Percentiles rank a stretch among this genome's conserved stretches.
phyloP scores from a whole-genome alignment of 1,139 yeast genomes.

The Yamadazyma pseudoaaseri region DNA sequence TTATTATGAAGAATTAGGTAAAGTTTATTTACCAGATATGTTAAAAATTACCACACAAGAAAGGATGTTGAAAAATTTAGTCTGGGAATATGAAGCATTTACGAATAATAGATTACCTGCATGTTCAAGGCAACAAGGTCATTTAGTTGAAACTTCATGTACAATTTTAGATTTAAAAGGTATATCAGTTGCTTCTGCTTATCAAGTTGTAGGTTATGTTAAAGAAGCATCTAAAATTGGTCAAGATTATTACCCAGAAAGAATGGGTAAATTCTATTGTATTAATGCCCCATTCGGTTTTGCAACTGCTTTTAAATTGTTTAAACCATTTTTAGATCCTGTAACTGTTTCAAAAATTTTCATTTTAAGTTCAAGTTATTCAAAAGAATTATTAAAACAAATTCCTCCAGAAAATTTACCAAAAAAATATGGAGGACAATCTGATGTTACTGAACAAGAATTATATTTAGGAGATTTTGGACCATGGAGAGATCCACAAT shows the following conservation, averaged over 20 bases:
- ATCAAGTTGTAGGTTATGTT: conserved; percentile 82
- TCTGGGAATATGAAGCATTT: conserved; percentile 96
- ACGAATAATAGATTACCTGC: conserved; percentile 85
- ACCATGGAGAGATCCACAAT: conserved; percentile 92
- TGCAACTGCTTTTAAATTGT: conserved; percentile 84
- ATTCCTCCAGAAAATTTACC: conserved; percentile 94
- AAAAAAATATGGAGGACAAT: conserved; percentile 80
- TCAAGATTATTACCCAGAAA: conserved; percentile 97
- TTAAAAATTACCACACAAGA: conserved; percentile 91
- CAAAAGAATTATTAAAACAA: conserved; percentile 82
- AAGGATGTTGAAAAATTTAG: conserved; percentile 91
- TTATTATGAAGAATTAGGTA: conserved; percentile 89
- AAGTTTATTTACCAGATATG: conserved; percentile 86
- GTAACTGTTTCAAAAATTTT: conserved; percentile 96
- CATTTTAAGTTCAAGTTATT: conserved; percentile 76
- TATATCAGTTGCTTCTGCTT: conserved; percentile 78
- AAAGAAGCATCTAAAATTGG: conserved; percentile 92
- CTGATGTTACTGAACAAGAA: conserved; percentile 69
- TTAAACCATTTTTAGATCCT: conserved; percentile 93
- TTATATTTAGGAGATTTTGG: conserved; percentile 87
- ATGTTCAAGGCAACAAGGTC: conserved; percentile 77
- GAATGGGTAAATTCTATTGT: conserved; percentile 96
- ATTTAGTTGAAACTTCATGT: conserved; percentile 90
- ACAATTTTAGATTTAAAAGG: conserved; percentile 95
- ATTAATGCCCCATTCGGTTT: conserved; percentile 98